phyloP scores from a whole-genome alignment of 2,329 filamentous ascomycete genomes.

The Alternaria dauci region DNA sequence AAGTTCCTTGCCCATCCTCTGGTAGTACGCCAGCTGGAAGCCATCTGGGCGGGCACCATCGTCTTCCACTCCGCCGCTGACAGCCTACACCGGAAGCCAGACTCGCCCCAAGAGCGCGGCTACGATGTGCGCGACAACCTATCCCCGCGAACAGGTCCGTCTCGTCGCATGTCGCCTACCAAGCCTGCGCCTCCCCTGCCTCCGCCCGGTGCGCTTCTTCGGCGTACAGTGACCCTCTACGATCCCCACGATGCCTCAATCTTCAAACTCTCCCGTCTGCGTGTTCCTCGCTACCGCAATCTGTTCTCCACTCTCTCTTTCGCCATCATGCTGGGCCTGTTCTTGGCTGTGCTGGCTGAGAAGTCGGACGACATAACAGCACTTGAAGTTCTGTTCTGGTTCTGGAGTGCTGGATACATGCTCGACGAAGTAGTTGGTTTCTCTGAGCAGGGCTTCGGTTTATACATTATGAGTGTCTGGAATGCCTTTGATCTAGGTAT shows the following conservation, averaged over 20 bases:
- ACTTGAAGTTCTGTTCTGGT: slow-evolving; percentile 91
- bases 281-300: slow-evolving; percentile 90
- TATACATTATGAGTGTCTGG: slow-evolving; percentile 98
- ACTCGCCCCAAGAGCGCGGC: slow-evolving; percentile 37
- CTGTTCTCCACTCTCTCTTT: slow-evolving; percentile 89
- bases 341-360: slow-evolving; percentile 80
- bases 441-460: slow-evolving; percentile 93
- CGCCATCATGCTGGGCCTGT: slow-evolving; percentile 82
- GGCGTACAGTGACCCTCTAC: slow-evolving; percentile 85
- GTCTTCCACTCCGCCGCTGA: slow-evolving; percentile 93
- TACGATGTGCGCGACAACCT: slow-evolving; percentile 33
- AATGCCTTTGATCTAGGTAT: slow-evolving; percentile 95
- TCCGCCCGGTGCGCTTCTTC: slow-evolving; percentile 54
- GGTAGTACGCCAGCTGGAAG: slow-evolving; percentile 93
- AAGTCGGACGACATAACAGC: slow-evolving; percentile 82
- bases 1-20: slow-evolving; percentile 90
- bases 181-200: slow-evolving; percentile 36
- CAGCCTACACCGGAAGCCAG: slow-evolving; percentile 73
- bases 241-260: slow-evolving; percentile 88
- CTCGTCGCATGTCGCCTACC: slow-evolving; percentile 37
- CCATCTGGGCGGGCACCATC: slow-evolving; percentile 95
- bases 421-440: slow-evolving; percentile 95
- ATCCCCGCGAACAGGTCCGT: slow-evolving; percentile 45
- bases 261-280: slow-evolving; percentile 88
- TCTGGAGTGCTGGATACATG: slow-evolving; percentile 98